phyloP scores from a whole-genome alignment of 805 yeast species.

The Nakazawaea anatomiae region DNA sequence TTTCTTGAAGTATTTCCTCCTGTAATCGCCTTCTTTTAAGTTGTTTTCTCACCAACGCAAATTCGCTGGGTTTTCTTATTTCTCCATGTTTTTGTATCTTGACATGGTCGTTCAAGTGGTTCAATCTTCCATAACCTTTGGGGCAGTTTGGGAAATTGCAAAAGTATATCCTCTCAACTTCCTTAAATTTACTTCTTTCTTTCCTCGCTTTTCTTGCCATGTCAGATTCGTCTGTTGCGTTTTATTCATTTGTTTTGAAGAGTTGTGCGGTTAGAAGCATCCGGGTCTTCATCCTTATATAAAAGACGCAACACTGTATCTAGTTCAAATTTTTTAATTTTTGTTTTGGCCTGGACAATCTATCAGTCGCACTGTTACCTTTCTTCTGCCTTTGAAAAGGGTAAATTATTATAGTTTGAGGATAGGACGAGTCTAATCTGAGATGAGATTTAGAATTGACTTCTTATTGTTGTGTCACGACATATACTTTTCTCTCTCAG shows the following conservation, averaged over 20 bases:
- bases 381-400: too few relatives aligned
- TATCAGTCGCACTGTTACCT: too few relatives aligned
- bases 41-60: slow-evolving; percentile 6
- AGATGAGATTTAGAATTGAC: background rate
- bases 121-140: slow-evolving; percentile 8
- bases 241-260: background rate
- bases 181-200: slow-evolving; percentile 4
- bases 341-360: too few relatives aligned
- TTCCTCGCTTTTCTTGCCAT: background rate
- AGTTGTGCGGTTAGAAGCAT: background rate
- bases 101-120: slow-evolving; percentile 9
- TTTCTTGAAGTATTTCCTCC: slow-evolving; percentile 4
- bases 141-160: slow-evolving; percentile 1
- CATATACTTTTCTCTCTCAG: background rate
- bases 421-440: background rate
- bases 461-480: background rate
- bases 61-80: slow-evolving; percentile 8
- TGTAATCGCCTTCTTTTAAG: slow-evolving; percentile 4
- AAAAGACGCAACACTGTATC: too few relatives aligned
- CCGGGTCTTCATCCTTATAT: background rate
- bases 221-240: too few relatives aligned
- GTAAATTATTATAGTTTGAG: background rate
- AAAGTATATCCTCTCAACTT: slow-evolving; percentile 8
- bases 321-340: too few relatives aligned
- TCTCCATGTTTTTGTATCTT: slow-evolving; percentile 7